Evolutionary conservation across 2,329 filamentous ascomycete genomes (phyloP), one percentile per base, ranked within the genome.

Genomic region (Stachybotrys elegans): DNA sequence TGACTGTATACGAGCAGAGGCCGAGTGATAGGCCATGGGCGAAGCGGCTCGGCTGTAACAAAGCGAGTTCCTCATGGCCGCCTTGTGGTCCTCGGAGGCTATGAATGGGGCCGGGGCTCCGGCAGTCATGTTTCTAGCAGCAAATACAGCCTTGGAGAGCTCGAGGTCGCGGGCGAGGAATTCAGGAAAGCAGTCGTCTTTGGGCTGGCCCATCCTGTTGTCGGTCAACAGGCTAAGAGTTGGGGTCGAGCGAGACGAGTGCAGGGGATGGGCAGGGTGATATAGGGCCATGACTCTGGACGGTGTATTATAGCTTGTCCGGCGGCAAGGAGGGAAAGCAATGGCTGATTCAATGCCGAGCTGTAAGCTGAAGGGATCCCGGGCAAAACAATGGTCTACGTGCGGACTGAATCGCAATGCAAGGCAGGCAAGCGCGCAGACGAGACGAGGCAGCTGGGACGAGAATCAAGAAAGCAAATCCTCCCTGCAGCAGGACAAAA

Each of bases 151-250:
- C 41, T 63, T 63, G 16, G 73, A 78, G 19, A 66, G 54, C 53
- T 78, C 72, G 37, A 81, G 61, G 49, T 81, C 76, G 46, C 66
- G 68, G 6, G 70, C 77, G n/a, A 81, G 62, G 31, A 79, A 52
- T 58, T 81, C 78, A 3, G 78, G 73, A 16, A 81, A 62, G 58
- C 72, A 80, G 55, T 69, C 70, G 40, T 61, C 62, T 11, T 55
- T 50, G 37, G 56, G 52, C 16, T 53, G 53, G 58, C 61, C 49
- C 42, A 64, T 56, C 25, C 43, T 49, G 16, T 61, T 57, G 25
- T 58, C 54, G 35, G 48, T 51, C 13, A 48, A 41, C 8, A 53
- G 45, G 14, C 46, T 48, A 37, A 37, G 55, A 5, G 55, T 48
- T 29, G 52, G 51, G 37, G 47, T 55, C 32, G 58, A 54, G 14